Base-by-base conservation (phyloP, 345 rosid species). In the Cardiospermum halicacabum region DNA sequence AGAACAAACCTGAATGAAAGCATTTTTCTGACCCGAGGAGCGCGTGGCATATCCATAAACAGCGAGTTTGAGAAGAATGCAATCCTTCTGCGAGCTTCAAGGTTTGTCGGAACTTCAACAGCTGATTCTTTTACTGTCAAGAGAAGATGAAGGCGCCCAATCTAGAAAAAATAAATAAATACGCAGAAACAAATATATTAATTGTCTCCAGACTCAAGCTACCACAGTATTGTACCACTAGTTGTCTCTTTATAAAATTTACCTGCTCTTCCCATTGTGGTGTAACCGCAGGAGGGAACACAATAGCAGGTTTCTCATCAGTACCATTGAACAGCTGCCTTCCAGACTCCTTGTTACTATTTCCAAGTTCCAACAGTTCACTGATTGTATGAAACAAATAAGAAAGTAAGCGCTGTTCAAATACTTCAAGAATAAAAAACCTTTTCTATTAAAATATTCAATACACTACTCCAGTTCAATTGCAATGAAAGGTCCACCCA, bases 261-360 rank as follows among this genome's bases (percentile, higher is more conserved):
- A 91, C 99, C 92, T 94, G 97, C 74, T 94, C 99, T 71, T 84
- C 92, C 99, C 97, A 94, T 32, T 84, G 92, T 54, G 97, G 77
- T 45, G 95, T 84, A 60, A 70, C 74, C 28, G 25, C 75, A 24
- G 97, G 97, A 65, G 99, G 99, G 81, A 84, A 88, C 58, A 74
- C 34, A 72, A 94, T 84, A 65, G 98, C 96, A 64, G 98, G 96
- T 72, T 80, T 90, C 58, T 88, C 76, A 64, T 80, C 97, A 42
- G 88, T 86, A 62, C 98, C 98, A 75, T 92, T 87, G 84, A 94
- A 94, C 58, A 94, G 83, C 78, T 94, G 97, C 80, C 94, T 80
- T 75, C 95, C 96, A 11, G 92, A 82, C 72, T 94, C 98, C 80
- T 90, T 90, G 73, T 85, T 90, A 72, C 85, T 82, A 50, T 86